Evolutionary conservation across 805 yeast genomes (phyloP), one percentile per base, ranked within the genome.

Genomic region (Isabelozyma gotoi): DNA sequence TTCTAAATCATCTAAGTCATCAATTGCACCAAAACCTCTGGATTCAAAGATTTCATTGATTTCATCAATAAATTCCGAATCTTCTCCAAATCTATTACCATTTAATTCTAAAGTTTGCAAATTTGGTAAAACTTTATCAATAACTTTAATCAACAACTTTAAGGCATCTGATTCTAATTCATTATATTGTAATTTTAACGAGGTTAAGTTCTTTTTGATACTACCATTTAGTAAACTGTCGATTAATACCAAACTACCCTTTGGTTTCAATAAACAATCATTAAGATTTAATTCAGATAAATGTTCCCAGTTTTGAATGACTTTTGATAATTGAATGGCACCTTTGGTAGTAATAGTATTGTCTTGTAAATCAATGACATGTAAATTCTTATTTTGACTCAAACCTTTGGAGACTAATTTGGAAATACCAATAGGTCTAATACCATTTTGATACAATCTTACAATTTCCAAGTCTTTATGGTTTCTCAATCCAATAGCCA

Each of bases 1-100:
- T 71, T 92, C 99, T 68, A 94, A 78, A 55, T 94, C 99, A 55
- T 92, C 98, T 39, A 94, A 75, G 60, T 94, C 99, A 56, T 92
- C 96, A 27, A 94, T 71, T 62, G 85, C 92, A 48, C 96, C 96
- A 44, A 71, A 65, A 0, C 91, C 94, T 57, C 89, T 80, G 33
- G 74, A 77, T 44, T 79, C 87, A 53, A 92, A 89, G 14, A 82
- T 63, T 16, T 72, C 79, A 38, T 64, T 74, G 50, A 92, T 79
- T 41, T 69, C 65, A 42, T 81, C 86, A 43, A 94, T 64, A 16
- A 76, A 71, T 46, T 81, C 85, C 34, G 88, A 81, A 51, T 92
- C 98, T 63, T 94, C 98, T 40, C 88, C 88, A 56, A 94, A 85
- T 60, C 88, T 75, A 69, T 94, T 94, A 60, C 99, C 99, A 60